A percentile compares a stretch with the other conserved stretches of the same genome.
Conservation (phyloP, 495 filamentous ascomycete genomes). For the Neurospora sp. region DNA sequence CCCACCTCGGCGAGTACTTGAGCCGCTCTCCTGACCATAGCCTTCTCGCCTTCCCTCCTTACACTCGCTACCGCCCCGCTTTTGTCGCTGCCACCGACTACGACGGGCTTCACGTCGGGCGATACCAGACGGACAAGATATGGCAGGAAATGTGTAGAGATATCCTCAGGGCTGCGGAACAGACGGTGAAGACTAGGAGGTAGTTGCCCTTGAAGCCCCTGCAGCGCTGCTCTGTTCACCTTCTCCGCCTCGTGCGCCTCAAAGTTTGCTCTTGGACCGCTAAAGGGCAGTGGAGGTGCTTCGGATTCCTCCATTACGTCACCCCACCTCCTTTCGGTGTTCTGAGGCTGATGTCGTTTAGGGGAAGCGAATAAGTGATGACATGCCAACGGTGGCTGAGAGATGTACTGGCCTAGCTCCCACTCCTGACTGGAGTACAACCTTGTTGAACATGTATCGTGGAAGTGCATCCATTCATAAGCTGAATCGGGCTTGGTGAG, state of each 20-base stretch:
- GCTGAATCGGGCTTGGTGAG: constrained; percentile 78
- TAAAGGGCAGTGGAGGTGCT: constrained; percentile 58
- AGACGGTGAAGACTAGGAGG: constrained; percentile 58
- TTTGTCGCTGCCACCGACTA: constrained; percentile 62
- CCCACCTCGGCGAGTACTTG: constrained; percentile 68
- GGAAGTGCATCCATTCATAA: constrained; percentile 92
- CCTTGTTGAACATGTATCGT: constrained; percentile 67
- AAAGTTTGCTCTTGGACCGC: constrained; percentile 70
- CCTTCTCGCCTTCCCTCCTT: constrained; percentile 72
- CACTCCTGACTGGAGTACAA: constrained; percentile 73
- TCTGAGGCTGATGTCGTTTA: constrained; percentile 30
- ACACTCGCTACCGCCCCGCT: constrained; percentile 67
- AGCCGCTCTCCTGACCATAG: constrained; percentile 67
- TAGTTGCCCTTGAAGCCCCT: constrained; percentile 39
- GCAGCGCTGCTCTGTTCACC: constrained; percentile 44
- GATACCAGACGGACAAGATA: constrained; percentile 73
- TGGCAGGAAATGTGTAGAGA: constrained; percentile 75
- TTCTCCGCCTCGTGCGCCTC: constrained; percentile 68
- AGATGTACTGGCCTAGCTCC: constrained; percentile 78
- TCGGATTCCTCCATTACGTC: constrained; percentile 37
- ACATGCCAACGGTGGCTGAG: constrained; percentile 76
- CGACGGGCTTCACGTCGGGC: constrained; percentile 85
- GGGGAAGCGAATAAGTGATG: constrained; percentile 79
- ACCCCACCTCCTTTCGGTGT: constrained; percentile 28
- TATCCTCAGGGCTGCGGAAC: constrained; percentile 63